These are phyloP conservation scores for Taphrina deformans DNA, from an alignment of 1,139 yeast genomes.

Conservation along the genomic window DNA sequence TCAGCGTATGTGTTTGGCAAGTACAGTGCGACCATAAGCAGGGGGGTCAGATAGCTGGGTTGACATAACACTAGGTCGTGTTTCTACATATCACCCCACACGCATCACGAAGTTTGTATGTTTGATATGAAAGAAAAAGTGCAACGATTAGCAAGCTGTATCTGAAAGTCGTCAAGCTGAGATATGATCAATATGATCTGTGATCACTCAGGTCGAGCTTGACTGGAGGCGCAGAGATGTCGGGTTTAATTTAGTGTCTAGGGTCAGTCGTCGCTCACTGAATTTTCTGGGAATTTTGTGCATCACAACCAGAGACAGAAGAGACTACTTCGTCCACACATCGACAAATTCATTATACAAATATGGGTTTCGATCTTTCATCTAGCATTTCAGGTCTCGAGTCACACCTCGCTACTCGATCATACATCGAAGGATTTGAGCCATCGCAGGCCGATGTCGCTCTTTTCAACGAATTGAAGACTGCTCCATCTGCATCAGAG, in stretches of 20 bases:
- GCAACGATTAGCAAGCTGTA: too few relatives aligned
- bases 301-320: not conserved
- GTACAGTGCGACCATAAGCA: not conserved
- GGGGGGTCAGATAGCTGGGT: too few relatives aligned
- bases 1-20: not conserved
- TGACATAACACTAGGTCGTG: too few relatives aligned
- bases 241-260: not conserved
- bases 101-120: too few relatives aligned
- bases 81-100: too few relatives aligned
- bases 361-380: constrained; percentile 32
- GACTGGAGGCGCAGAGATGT: too few relatives aligned
- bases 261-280: constrained; percentile 6
- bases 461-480: constrained; percentile 88
- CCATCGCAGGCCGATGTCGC: constrained; percentile 96
- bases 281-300: constrained; percentile 5
- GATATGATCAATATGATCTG: too few relatives aligned
- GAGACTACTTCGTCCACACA: not conserved
- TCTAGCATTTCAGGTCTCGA: constrained; percentile 33
- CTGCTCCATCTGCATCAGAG: constrained; percentile 54
- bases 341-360: not conserved
- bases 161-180: too few relatives aligned
- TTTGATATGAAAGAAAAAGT: too few relatives aligned
- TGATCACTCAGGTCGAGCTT: too few relatives aligned
- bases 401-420: constrained; percentile 37
- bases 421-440: constrained; percentile 74